Conservation (phyloP, 805 yeast genomes). For the Priceomyces melissophilus region DNA sequence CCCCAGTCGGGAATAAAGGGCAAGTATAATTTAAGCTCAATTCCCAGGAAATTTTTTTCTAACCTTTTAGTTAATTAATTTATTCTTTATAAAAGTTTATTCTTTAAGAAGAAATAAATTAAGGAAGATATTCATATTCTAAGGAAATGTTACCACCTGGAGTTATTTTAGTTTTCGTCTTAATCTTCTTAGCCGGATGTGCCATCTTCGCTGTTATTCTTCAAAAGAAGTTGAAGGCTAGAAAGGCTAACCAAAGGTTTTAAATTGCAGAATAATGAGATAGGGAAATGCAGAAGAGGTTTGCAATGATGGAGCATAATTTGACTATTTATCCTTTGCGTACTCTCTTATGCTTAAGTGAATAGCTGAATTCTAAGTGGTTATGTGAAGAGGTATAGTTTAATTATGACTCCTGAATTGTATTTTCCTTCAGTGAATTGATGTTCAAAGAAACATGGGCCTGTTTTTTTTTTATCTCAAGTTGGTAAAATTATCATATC, state of each 20-base stretch:
- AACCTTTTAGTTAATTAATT: not conserved
- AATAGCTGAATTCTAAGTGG: constrained; percentile 6
- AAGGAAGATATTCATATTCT: constrained; percentile 16
- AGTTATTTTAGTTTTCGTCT: constrained; percentile 65
- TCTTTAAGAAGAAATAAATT: constrained; percentile 4
- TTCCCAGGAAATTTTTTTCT: constrained; percentile 2
- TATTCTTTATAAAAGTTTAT: constrained; percentile 6
- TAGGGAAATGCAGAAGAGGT: not conserved
- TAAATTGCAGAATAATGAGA: constrained; percentile 14
- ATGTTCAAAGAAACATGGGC: no score
- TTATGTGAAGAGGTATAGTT: not conserved
- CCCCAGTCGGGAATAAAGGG: constrained; percentile 1
- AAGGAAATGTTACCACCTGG: constrained; percentile 63
- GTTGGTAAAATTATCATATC: not conserved
- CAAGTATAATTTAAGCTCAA: constrained; percentile 3
- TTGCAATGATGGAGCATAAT: not conserved
- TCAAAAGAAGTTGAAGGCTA: constrained; percentile 41
- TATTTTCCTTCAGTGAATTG: constrained; percentile 1
- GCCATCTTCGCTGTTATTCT: constrained; percentile 35
- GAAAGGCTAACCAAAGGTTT: constrained; percentile 41
- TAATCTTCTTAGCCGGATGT: constrained; percentile 46
- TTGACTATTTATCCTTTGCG: not conserved
- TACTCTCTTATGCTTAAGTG: constrained; percentile 10
- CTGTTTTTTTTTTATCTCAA: no score
- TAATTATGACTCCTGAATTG: not conserved